Evolutionary conservation across 192 early-diverging fungal genomes (phyloP), one percentile per base, ranked within the genome.

Genomic region (Phycomyces blakesleeanus): DNA sequence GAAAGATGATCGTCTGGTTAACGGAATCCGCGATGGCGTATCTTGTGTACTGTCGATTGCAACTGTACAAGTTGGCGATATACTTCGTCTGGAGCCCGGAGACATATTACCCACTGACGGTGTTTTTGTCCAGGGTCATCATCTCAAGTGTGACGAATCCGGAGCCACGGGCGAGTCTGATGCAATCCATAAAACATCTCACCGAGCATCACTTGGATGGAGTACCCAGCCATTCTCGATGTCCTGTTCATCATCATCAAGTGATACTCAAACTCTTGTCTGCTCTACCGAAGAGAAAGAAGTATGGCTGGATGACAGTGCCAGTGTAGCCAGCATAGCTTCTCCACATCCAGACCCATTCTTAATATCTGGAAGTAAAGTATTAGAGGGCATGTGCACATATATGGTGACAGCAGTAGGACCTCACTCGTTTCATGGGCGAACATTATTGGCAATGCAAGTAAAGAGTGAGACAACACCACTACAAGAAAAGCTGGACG

Each of bases 41-140:
- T 84, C 78, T 57, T 66, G 75, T 25, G 59, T 91, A 15, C 63
- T 99, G 0, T 90, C 90, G 0, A 84, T 89, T 15, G 79, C 82
- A 61, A 87, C 91, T 60, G 68, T 99, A 0, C 74, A 95, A 40
- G 94, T 95, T 15, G 97, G 97, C n/a, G 97, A 99, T 72, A 78
- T 99, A 21, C 69, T 91, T 51, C 71, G 82, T 26, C 62, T 99
- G 2, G 89, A 93, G 68, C 90, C 92, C 0, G 97, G 97, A 34
- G 97, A 97, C 69, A 88, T 99, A 25, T 73, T 98, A 50, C 82
- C 93, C 25, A 92, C 90, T 8, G 97, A 99, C 69, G 97, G 90
- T 24, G 75, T 98, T 34, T 85, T 94, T 26, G 54, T 99, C 21
- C 73, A 81, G n/a, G 86, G 87, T 1, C 90, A 90, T 63, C 92